Base-by-base conservation (phyloP, 108 stramenopile genomes). In the Skeletonema potamos region DNA sequence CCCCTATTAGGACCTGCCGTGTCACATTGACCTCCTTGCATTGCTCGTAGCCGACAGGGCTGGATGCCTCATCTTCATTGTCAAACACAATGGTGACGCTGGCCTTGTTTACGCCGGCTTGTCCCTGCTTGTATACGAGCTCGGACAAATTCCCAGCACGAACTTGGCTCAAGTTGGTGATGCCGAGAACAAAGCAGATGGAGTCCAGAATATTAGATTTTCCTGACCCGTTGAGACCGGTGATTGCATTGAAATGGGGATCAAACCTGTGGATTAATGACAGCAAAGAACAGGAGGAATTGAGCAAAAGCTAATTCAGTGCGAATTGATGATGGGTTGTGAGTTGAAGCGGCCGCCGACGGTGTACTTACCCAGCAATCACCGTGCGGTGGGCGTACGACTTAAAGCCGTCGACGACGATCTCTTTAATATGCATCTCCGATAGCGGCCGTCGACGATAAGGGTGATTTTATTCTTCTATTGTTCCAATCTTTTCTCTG, bases 321-420 rank as follows among this genome's bases (percentile, higher is more conserved):
- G 22, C 48, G 48, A 51, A 18, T 8, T 51, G 0, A 17, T 51
- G 22, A 44, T 18, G 17, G 2, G 4, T 6, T 7, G 34, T 34
- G 4, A 34, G 6, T 3, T 44, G 17, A 2, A 44, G 22, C 48
- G 1, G 48, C 22, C 48, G 20, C 48, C 48, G 7, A 46, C 44
- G 44, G 44, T 22, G 48, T 46, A 83, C 90, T 79, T 64, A 95
- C 91, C 97, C 98, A 46, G 94, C 89, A 55, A 99, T 87, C 15
- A 98, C 97, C 29, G 99, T 99, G 37, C 96, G 82, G 57, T 89
- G 92, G 46, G 99, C 99, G 77, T 99, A 99, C 61, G 96, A 96
- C 84, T 99, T 99, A 92, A 99, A 99, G 30, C 99, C 99, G 71
- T 99, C 99, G 66, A 99, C 89, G 58, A 99, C 89, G 66, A 99